Evolutionary conservation across 225 moss, liverwort and hornwort species (phyloP), one percentile per base, ranked within the genome.

Genomic region (Marchantia polymorpha): DNA sequence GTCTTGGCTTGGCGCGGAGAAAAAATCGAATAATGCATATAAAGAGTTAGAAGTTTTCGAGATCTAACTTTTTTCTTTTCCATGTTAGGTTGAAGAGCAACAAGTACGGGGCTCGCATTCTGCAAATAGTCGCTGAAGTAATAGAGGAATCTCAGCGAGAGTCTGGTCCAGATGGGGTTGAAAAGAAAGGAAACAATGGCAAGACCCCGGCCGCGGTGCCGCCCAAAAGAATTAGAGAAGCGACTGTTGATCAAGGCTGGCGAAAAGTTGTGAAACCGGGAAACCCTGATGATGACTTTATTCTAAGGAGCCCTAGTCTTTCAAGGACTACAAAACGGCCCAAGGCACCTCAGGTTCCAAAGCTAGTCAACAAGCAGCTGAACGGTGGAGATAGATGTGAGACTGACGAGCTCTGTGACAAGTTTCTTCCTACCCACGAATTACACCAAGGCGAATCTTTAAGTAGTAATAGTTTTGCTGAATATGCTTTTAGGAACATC

Each of bases 21-120:
- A 13, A 58, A 58, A n/a, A n/a, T n/a, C n/a, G 39, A 2, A 39
- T 2, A 5, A 39, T 39, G 39, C 39, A 5, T 39, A 39, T 39
- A 39, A 39, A 39, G 3, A 39, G 39, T 39, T 39, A 39, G 39
- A 39, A 39, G 39, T 39, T 39, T 39, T 39, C 39, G 39, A 12
- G 39, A 39, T 64, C 47, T 70, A 16, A 70, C 48, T 49, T 48
- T 16, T 47, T 46, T 9, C 9, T 22, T 70, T 70, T 25, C 52
- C 46, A 27, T 80, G 72, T 67, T 81, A 97, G 97, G 81, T 82
- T 86, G 75, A 97, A 94, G 78, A 88, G 87, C 69, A 94, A 93
- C 76, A 97, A 93, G 80, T 94, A 97, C 78, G 97, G 97, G 27
- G 85, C 91, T 55, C 91, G 93, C 72, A 90, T 97, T 64, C 75